Base-by-base conservation (phyloP, 2,329 filamentous ascomycete species). In the Ophiocordyceps polyrhachis-furcata region DNA sequence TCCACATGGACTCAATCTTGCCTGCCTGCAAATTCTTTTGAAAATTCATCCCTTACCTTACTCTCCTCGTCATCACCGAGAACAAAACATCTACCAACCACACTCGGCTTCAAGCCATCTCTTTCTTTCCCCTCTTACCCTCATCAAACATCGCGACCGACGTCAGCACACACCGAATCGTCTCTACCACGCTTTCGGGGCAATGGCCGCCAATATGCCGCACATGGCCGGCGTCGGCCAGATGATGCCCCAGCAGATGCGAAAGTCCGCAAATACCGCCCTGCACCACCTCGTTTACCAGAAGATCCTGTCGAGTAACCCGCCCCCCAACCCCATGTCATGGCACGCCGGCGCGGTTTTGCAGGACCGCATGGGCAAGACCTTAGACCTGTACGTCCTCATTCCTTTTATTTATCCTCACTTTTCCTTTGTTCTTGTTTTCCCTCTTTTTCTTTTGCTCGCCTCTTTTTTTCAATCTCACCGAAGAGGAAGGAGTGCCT, bases 191-290 rank as follows among this genome's bases (percentile, higher is more conserved):
- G 19, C 37, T n/a, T 6, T n/a, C 31, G 31, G n/a, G 65, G 69
- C 68, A 61, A 76, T 77, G 73, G 72, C 73, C 63, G 71, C 68
- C 56, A 75, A 74, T 52, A 69, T 76, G 62, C 68, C 69, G 58
- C 71, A 73, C 54, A 74, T 76, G 70, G 65, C 61, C 56, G 62
- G 60, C 48, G 62, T 60, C 50, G 65, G 62, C 57, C 62, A 63
- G 47, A 66, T 69, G 59, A 62, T 68, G 57, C 62, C 62, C 52
- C 62, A 65, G 49, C 65, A 67, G 48, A 56, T 62, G 52, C 58
- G 61, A 48, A 56, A 57, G 42, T 53, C 55, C 40, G 52, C 51
- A 44, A 48, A 45, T 29, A 51, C 49, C 7, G 41, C 49, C 40
- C 59, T 62, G 48, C 50, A 64, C 20, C 62, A 64, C 43, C 56